Evolutionary conservation across 164 flowering plant species (phyloP).

Genomic region (Santalum album): DNA sequence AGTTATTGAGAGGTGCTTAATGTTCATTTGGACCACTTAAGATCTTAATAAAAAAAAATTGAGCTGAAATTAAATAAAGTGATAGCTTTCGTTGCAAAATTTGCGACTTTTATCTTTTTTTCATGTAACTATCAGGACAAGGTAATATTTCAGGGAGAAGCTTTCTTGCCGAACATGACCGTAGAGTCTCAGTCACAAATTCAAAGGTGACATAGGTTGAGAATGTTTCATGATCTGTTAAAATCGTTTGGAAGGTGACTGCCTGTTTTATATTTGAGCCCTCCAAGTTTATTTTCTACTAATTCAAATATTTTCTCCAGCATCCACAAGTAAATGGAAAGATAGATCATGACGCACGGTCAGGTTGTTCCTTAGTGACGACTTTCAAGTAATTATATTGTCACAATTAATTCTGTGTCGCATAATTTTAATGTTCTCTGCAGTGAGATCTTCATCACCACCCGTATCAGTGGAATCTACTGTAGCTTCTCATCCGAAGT

Average conservation of each 20-base stretch:
- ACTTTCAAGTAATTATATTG: no score
- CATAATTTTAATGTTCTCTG: conserved; percentile 10
- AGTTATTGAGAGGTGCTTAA: no score
- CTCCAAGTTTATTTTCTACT: conserved; percentile 3
- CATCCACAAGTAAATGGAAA: conserved; percentile 44
- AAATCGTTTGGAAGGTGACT: not conserved
- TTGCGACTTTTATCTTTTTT: conserved; percentile 4
- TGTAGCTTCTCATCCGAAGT: conserved; percentile 65
- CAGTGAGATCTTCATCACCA: conserved; percentile 79
- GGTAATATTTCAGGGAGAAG: conserved; percentile 16
- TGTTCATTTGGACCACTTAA: no score
- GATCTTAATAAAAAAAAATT: no score
- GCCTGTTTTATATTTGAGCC: no score
- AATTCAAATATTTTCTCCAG: conserved; percentile 21
- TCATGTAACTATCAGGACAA: conserved; percentile 30
- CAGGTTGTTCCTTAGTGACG: conserved; percentile 36
- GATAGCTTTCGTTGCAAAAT: no score
- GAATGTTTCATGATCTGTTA: not conserved
- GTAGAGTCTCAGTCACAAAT: conserved; percentile 16
- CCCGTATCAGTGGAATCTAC: conserved; percentile 52
- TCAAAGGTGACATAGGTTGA: conserved; percentile 28
- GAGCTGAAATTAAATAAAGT: no score
- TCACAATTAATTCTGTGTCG: no score
- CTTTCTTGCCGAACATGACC: conserved; percentile 21
- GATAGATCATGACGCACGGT: conserved; percentile 27